Base-by-base conservation (phyloP, 1,139 yeast genomes). In the Blastobotrys aristatus region DNA sequence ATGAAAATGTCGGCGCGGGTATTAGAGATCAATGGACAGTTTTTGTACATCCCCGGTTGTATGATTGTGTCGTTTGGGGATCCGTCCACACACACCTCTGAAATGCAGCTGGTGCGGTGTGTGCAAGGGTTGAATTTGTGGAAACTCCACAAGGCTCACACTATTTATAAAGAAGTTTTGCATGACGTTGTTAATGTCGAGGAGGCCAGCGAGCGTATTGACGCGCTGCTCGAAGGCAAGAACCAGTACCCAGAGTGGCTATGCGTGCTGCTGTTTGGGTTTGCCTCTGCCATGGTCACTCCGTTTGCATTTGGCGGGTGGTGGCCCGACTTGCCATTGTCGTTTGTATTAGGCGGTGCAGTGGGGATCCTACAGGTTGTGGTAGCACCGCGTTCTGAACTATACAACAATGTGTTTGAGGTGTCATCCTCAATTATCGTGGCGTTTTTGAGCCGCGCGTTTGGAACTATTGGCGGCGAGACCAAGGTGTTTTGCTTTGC, bases 41-140 rank as follows among this genome's bases (percentile, higher is more conserved):
- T 86, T 57, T 74, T 90, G 50, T 89, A 90, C 62, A 76, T 89
- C 52, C 97, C 97, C 0, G 97, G 97, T 0, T 85, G 95, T 62
- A 89, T 89, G 96, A 77, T 90, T 55, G 80, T 86, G 14, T 84
- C 96, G 0, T 89, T 89, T 67, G 96, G 95, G 64, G 97, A 89
- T 65, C 82, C 88, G 1, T 80, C 95, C 3, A 87, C 97, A 0
- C 85, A 95, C 68, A 90, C 97, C 0, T 84, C 96, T 3, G 97
- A 92, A 65, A 90, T 90, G 66, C 95, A 88, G 59, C 72, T 90
- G 52, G 92, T 92, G 3, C 75, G 95, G 55, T 83, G 92, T 64
- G 68, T 62, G 11, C 97, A 90, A 63, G 97, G 97, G 5, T 70
- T 90, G 46, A 86, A 90, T 62, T 69, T 90, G 48, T 77, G 86